These are phyloP conservation scores for Tricholoma bakamatsutake DNA, from an alignment of 768 basidiomycete species.

Conservation along the genomic window DNA sequence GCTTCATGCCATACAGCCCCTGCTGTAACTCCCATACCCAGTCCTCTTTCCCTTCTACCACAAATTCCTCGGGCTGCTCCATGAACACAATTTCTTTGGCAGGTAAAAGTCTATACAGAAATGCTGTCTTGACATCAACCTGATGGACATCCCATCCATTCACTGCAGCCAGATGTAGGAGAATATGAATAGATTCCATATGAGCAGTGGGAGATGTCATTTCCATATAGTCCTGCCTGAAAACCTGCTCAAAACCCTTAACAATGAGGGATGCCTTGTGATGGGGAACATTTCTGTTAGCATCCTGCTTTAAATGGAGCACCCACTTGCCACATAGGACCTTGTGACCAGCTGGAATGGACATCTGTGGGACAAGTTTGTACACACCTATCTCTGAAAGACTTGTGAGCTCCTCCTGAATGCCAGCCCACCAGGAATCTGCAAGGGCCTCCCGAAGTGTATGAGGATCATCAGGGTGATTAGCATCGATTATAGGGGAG, in stretches of 20 bases:
- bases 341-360: constrained; percentile 15
- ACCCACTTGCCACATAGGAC: constrained; percentile 25
- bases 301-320: constrained; percentile 25
- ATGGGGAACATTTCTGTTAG: constrained; percentile 14
- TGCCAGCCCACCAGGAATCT: constrained; percentile 11
- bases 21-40: too few species aligned
- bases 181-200: too few species aligned
- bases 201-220: too few species aligned
- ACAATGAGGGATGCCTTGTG: constrained; percentile 32
- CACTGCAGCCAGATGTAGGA: too few species aligned
- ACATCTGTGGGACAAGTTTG: constrained; percentile 4
- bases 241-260: constrained; percentile 25
- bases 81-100: too few species aligned
- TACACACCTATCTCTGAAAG: constrained; percentile 23
- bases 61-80: too few species aligned
- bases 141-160: too few species aligned
- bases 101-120: too few species aligned
- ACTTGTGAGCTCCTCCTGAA: constrained; percentile 20
- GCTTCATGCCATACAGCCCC: too few species aligned
- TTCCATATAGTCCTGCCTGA: constrained; percentile 2
- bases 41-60: too few species aligned
- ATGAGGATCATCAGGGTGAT: constrained; percentile 7
- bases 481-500: neutral
- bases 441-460: constrained; percentile 16
- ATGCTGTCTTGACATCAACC: too few species aligned